Evolutionary conservation across 2,329 filamentous ascomycete species (phyloP).

Genomic region (Seiridium cupressi): DNA sequence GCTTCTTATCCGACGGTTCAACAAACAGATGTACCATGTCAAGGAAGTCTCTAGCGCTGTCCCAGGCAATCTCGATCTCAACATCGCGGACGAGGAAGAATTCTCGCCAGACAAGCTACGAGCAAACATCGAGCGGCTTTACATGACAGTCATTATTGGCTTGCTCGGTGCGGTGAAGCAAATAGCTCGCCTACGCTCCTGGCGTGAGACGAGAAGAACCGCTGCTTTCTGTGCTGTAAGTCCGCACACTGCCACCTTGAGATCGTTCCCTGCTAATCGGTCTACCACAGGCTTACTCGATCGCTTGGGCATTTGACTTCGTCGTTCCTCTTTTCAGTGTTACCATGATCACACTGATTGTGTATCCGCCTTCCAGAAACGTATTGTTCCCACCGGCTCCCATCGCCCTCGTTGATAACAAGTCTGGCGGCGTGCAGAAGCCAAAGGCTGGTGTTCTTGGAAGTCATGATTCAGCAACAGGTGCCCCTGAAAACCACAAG

Average conservation of each 20-base stretch:
- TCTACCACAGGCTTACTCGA: slow-evolving; percentile 38
- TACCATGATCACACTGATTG: slow-evolving; percentile 63
- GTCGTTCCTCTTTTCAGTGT: slow-evolving; percentile 59
- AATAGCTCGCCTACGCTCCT: slow-evolving; percentile 72
- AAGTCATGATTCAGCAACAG: slow-evolving; percentile 74
- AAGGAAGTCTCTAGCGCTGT: slow-evolving; percentile 61
- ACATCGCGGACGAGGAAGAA: slow-evolving; percentile 78
- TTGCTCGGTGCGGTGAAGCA: slow-evolving; percentile 70
- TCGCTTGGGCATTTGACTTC: slow-evolving; percentile 73
- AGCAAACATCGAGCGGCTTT: slow-evolving; percentile 74
- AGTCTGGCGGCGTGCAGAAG: slow-evolving; percentile 73
- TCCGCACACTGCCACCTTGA: background rate
- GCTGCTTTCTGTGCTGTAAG: slow-evolving; percentile 59
- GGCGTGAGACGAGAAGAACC: slow-evolving; percentile 71
- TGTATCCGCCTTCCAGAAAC: slow-evolving; percentile 59
- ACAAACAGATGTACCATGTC: slow-evolving; percentile 67
- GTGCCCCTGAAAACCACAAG: slow-evolving; percentile 78
- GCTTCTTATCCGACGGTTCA: slow-evolving; percentile 69
- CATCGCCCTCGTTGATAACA: slow-evolving; percentile 66
- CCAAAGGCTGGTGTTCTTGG: slow-evolving; percentile 74
- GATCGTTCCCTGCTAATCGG: background rate
- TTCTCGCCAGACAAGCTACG: slow-evolving; percentile 83
- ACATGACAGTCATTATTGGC: slow-evolving; percentile 74
- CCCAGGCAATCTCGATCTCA: slow-evolving; percentile 72
- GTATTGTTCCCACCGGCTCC: slow-evolving; percentile 76